Percentiles rank a stretch among this genome's conserved stretches.
These are phyloP conservation scores for Xylaria venustula DNA, from an alignment of 495 filamentous ascomycete species.

Conservation along the genomic window DNA sequence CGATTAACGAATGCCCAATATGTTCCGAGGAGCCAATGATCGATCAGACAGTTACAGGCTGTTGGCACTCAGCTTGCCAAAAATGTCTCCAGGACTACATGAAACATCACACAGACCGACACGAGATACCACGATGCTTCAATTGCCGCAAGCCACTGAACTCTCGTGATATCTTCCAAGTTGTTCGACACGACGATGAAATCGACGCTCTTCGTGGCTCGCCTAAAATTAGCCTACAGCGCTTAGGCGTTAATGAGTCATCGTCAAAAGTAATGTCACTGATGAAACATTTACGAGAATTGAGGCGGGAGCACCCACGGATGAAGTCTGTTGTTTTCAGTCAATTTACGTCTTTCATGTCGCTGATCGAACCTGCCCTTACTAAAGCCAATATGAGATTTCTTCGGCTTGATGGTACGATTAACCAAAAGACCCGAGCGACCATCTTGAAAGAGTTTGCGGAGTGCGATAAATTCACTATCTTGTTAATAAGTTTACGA, in stretches of 20 bases:
- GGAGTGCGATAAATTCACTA: slow-evolving; percentile 46
- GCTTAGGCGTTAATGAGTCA: slow-evolving; percentile 67
- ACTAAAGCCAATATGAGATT: slow-evolving; percentile 66
- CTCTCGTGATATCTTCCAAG: slow-evolving; percentile 83
- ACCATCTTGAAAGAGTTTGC: slow-evolving; percentile 72
- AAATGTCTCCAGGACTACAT: slow-evolving; percentile 86
- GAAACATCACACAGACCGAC: slow-evolving; percentile 74
- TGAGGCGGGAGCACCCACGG: slow-evolving; percentile 57
- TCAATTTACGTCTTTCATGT: slow-evolving; percentile 95
- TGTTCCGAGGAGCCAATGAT: slow-evolving; percentile 94
- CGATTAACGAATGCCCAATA: slow-evolving; percentile 86
- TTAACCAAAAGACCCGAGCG: slow-evolving; percentile 80
- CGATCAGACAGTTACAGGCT: slow-evolving; percentile 88
- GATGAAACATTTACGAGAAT: slow-evolving; percentile 65
- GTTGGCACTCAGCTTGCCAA: slow-evolving; percentile 96
- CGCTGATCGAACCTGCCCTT: slow-evolving; percentile 81
- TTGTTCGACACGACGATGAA: slow-evolving; percentile 56
- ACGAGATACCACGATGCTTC: slow-evolving; percentile 76
- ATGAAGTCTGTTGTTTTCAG: slow-evolving; percentile 94
- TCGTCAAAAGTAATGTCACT: slow-evolving; percentile 86
- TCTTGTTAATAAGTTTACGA: slow-evolving; percentile 80
- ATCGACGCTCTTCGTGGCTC: slow-evolving; percentile 37
- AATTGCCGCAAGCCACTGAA: slow-evolving; percentile 84
- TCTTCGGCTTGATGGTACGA: slow-evolving; percentile 87
- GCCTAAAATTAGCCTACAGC: slow-evolving; percentile 74